A percentile compares a stretch with the other conserved stretches of the same genome.
These are phyloP conservation scores for Backusella mclennaniae DNA, from an alignment of 192 early-diverging fungal genomes.

Conservation along the genomic window DNA sequence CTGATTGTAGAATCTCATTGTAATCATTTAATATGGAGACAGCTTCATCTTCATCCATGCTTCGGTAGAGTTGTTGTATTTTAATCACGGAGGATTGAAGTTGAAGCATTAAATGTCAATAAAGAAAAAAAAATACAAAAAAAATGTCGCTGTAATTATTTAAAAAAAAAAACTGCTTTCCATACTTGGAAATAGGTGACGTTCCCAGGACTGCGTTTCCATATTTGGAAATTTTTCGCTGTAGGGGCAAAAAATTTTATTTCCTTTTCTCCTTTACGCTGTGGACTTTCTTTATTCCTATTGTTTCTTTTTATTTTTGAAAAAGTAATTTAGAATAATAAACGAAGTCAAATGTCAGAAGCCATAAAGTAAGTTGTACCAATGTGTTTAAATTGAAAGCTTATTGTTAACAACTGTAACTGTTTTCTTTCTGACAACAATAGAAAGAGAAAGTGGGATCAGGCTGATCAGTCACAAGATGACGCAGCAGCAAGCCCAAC, in stretches of 20 bases:
- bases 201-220: background rate
- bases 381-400: background rate
- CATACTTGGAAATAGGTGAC: background rate
- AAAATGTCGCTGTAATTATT: background rate
- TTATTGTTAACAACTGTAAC: background rate
- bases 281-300: no score
- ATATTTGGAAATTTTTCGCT: background rate
- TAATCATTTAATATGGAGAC: conserved; percentile 60
- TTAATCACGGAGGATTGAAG: background rate
- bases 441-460: conserved; percentile 46
- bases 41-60: conserved; percentile 27
- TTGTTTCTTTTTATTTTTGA: background rate
- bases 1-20: conserved; percentile 73
- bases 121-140: background rate
- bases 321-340: background rate
- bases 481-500: conserved; percentile 1
- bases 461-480: conserved; percentile 37
- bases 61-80: conserved; percentile 5
- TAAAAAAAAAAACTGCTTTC: background rate
- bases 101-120: background rate
- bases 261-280: background rate
- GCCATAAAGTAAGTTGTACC: conserved; percentile 11
- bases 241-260: background rate
- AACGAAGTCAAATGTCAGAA: background rate
- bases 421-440: background rate